Base-by-base conservation (phyloP, 1,284 basidiomycete genomes). In the Cystodermella granulosa region DNA sequence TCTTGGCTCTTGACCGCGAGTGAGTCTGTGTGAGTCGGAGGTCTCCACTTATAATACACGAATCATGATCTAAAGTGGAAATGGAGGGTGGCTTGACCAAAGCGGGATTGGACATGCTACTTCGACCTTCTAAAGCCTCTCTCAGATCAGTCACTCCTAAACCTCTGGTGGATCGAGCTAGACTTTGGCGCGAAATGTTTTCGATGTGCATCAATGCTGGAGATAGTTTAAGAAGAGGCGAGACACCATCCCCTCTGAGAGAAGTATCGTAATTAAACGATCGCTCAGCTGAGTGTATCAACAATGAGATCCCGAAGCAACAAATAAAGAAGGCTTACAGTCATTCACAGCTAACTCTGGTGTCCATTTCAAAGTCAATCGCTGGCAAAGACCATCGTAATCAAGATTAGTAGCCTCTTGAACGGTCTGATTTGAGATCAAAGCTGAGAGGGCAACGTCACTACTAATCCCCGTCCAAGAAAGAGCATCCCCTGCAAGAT, bases 201-300 rank as follows among this genome's bases (percentile, higher is more conserved):
- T 91, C 87, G 49, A 89, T 87, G 50, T 87, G 84, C 88, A 91
- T 92, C 48, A 93, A 69, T 14, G 84, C 81, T 34, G 85, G 87
- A 3, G 87, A 84, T 26, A 91, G 79, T 60, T 83, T 87, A 49
- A 88, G 75, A 42, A 90, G 73, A 4, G 85, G 80, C 1, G 84
- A 80, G 38, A 81, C 68, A 21, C 80, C 81, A 51, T 88, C 84
- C 28, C 77, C 77, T 15, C 81, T 70, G 34, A 79, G 56, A 2
- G 69, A 70, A 3, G 74, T 62, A 41, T 87, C 79, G 47, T 75
- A 79, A n/a, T 68, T 71, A 6, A 76, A 70, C 38, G 76, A 74
- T 45, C 70, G 72, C 60, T 88, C 85, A 40, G 84, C 72, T 45
- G 80, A 79, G 35, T 38, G 18, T 42, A 20, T 42, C 26, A 23